Evolutionary conservation across 192 early-diverging fungal species (phyloP), one percentile per base, ranked within the genome.

Genomic region (Linnemannia zychae): DNA sequence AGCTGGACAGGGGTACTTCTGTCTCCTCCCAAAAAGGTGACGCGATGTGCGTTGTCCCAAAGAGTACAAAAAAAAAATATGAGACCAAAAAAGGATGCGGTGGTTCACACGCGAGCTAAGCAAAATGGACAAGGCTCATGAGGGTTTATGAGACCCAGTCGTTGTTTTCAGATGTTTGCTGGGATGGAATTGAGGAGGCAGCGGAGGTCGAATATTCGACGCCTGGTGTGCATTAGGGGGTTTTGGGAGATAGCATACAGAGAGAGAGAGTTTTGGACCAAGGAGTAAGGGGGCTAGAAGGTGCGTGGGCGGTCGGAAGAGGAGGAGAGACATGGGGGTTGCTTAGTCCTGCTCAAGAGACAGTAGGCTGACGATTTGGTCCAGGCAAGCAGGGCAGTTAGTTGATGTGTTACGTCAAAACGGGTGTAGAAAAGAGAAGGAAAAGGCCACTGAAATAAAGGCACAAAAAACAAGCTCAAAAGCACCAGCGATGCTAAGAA

Each of bases 201-300:
- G 57, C 57, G 57, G 57, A 63, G 57, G 57, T 31, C 57, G 57
- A 63, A 63, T 63, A 63, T 63, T 63, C 28, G 57, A 63, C 11
- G 57, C 24, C 57, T 63, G 11, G 28, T 24, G 57, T 63, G 57
- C 57, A 63, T 63, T 63, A 63, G 7, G 13, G 48, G 17, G 48
- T 5, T 2, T 2, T 2, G 13, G 48, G 17, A 17, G 48, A 17
- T 2, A 15, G 48, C 1, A 12, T n/a, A 15, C 28, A 28, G 31
- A 3, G 3, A 31, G 12, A 12, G 28, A 63, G 28, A 63, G 52
- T 57, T 57, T 57, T n/a, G 12, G 24, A 57, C 22, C 9, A 63
- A 63, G 22, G 57, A 63, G 28, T 1, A 28, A 24, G 53, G 7
- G 4, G 5, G 22, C 20, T 6, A 6, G 52, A 28, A n/a, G 24